These are phyloP conservation scores for Penicillium italicum DNA, from an alignment of 2,329 filamentous ascomycete species.

Conservation along the genomic window DNA sequence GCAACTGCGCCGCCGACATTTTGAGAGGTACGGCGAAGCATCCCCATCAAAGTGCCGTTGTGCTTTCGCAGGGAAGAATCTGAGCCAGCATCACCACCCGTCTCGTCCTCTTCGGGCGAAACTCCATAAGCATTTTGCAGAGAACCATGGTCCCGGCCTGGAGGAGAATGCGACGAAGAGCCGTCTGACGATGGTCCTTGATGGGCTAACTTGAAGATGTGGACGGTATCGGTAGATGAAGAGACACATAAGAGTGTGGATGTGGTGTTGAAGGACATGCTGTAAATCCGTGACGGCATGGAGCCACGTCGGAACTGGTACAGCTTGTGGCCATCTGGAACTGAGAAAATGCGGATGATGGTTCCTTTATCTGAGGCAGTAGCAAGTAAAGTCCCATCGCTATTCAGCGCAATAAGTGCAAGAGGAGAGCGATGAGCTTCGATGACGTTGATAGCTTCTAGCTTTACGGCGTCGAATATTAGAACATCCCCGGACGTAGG, in stretches of 20 bases:
- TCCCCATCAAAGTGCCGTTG: slow-evolving; percentile 79
- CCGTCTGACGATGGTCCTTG: slow-evolving; percentile 33
- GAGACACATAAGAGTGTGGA: slow-evolving; percentile 93
- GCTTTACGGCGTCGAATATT: slow-evolving; percentile 82
- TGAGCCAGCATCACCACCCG: slow-evolving; percentile 28
- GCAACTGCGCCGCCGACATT: slow-evolving; percentile 87
- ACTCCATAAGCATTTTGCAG: slow-evolving; percentile 27
- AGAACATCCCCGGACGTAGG: slow-evolving; percentile 89
- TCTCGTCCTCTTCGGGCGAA: slow-evolving; percentile 32
- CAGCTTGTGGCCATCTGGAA: slow-evolving; percentile 85
- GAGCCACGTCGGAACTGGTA: slow-evolving; percentile 95
- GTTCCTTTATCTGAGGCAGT: slow-evolving; percentile 97
- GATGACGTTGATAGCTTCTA: slow-evolving; percentile 92
- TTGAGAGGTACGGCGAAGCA: slow-evolving; percentile 91
- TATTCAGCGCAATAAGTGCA: slow-evolving; percentile 87
- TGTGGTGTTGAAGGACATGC: slow-evolving; percentile 97
- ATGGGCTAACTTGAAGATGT: slow-evolving; percentile 78
- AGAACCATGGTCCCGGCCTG: slow-evolving; percentile 25
- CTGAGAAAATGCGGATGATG: slow-evolving; percentile 91
- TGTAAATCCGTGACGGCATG: slow-evolving; percentile 92
- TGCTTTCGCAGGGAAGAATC: slow-evolving; percentile 44
- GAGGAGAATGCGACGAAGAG: slow-evolving; percentile 26
- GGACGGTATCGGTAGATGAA: slow-evolving; percentile 91
- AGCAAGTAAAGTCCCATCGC: slow-evolving; percentile 83
- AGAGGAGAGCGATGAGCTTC: slow-evolving; percentile 91